phyloP scores from a whole-genome alignment of 2,329 filamentous ascomycete species.

The Aspergillus vadensis region DNA sequence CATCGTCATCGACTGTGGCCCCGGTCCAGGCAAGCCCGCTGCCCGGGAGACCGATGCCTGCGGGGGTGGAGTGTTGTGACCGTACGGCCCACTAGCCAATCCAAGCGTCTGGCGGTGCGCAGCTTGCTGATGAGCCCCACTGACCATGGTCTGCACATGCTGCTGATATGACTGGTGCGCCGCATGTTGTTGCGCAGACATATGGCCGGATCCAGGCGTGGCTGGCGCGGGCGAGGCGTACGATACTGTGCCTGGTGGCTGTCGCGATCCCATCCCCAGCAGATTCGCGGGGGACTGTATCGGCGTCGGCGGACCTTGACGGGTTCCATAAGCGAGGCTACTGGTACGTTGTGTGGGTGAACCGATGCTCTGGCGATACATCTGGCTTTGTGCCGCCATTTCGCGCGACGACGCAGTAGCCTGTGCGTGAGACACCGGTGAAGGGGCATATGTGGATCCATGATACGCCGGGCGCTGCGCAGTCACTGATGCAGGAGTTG shows the following conservation, averaged over 20 bases:
- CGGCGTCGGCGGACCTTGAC: constrained; percentile 35
- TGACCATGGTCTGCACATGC: constrained; percentile 43
- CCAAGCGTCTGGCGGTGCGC: constrained; percentile 37
- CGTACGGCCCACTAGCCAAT: constrained; percentile 33
- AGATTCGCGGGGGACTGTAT: constrained; percentile 33
- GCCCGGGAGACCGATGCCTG: constrained; percentile 31
- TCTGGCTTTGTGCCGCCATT: constrained; percentile 26
- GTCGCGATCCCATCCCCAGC: constrained; percentile 34
- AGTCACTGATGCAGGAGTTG: constrained; percentile 35
- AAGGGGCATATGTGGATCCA: constrained; percentile 32
- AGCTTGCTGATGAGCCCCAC: constrained; percentile 37
- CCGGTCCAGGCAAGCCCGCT: constrained; percentile 26
- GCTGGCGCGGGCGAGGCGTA: constrained; percentile 31
- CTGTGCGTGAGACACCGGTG: constrained; percentile 29
- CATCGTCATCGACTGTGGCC: constrained; percentile 30
- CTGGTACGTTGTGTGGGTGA: constrained; percentile 37
- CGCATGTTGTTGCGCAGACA: constrained; percentile 22
- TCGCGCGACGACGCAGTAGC: constrained; percentile 34
- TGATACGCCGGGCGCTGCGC: constrained; percentile 36
- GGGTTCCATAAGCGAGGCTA: constrained; percentile 33
- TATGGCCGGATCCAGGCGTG: constrained; percentile 27
- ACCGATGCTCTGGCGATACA: constrained; percentile 27
- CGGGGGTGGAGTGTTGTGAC: constrained; percentile 39
- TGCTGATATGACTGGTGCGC: constrained; percentile 39
- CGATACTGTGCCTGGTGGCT: constrained; percentile 26